Evolutionary conservation across 768 basidiomycete species (phyloP).

Genomic region (Mycena epipterygia): DNA sequence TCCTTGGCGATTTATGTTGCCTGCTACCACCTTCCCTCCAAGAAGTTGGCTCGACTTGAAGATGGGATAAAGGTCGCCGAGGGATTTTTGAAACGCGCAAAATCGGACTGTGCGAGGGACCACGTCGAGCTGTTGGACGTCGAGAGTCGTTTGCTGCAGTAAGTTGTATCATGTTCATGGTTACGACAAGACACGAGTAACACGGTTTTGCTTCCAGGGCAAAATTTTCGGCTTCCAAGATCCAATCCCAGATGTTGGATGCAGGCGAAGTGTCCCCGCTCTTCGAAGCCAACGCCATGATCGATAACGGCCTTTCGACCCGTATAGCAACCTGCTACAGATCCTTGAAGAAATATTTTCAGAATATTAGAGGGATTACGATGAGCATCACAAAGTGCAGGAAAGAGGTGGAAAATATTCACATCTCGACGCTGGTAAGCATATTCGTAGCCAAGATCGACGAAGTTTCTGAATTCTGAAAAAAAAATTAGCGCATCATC

Average conservation of each 20-base stretch:
- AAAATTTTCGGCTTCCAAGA: not conserved
- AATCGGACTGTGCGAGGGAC: not conserved
- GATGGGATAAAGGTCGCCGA: not conserved
- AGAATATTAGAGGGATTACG: not conserved
- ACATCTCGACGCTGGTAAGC: constrained; percentile 7
- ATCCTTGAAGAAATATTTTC: not conserved
- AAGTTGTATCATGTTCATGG: not conserved
- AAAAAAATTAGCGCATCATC: not conserved
- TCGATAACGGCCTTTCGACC: too few relatives aligned
- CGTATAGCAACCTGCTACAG: too few relatives aligned
- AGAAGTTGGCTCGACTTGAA: not conserved
- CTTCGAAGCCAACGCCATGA: too few relatives aligned
- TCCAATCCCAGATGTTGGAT: not conserved
- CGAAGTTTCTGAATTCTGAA: not conserved
- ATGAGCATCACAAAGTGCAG: constrained; percentile 2
- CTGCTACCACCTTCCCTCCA: not conserved
- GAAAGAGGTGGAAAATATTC: not conserved
- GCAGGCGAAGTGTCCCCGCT: too few relatives aligned
- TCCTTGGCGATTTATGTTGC: not conserved
- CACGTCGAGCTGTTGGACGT: not conserved
- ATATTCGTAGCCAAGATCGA: not conserved
- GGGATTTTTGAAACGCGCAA: not conserved
- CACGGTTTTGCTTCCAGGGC: not conserved
- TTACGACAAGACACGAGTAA: not conserved
- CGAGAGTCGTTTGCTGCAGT: not conserved